Evolutionary conservation across 805 yeast species (phyloP).

Genomic region (Candida xyloterini): DNA sequence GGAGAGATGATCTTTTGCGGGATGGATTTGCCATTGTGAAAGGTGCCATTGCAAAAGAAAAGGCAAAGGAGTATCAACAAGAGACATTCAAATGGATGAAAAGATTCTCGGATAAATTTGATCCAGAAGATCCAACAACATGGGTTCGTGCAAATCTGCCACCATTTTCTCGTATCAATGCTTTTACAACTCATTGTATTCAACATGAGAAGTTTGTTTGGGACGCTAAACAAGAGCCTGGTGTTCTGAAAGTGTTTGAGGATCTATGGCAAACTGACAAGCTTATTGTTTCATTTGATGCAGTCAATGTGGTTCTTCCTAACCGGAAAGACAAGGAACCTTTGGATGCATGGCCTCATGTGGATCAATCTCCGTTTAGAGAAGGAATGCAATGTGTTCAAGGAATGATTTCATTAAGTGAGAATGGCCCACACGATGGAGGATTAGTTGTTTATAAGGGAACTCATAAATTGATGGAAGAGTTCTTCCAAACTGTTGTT

Average conservation of each 20-base stretch:
- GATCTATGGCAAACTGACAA: conserved; percentile 35
- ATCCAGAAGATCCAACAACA: conserved; percentile 27
- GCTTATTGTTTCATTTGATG: conserved; percentile 34
- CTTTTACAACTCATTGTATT: conserved; percentile 21
- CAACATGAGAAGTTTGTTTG: conserved; percentile 35
- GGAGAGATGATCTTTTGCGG: conserved; percentile 25
- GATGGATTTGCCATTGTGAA: conserved; percentile 35
- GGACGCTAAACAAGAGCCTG: conserved; percentile 33
- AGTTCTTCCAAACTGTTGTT: conserved; percentile 27
- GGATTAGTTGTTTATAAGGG: conserved; percentile 31
- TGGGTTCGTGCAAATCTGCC: conserved; percentile 33
- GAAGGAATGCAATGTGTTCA: conserved; percentile 32
- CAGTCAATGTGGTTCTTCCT: conserved; percentile 31
- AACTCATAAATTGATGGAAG: conserved; percentile 23
- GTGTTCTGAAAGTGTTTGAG: conserved; percentile 27
- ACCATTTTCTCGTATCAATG: conserved; percentile 17
- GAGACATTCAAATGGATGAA: conserved; percentile 25
- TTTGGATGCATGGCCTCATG: conserved; percentile 32
- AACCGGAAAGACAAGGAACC: conserved; percentile 17
- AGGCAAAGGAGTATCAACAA: conserved; percentile 24
- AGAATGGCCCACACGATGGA: conserved; percentile 30
- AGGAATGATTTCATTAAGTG: conserved; percentile 31
- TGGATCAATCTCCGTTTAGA: conserved; percentile 34
- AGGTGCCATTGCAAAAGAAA: conserved; percentile 26
- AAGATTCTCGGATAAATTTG: conserved; percentile 23